Conservation (phyloP, 2,329 filamentous ascomycete species). For the Calonectria hongkongensis region DNA sequence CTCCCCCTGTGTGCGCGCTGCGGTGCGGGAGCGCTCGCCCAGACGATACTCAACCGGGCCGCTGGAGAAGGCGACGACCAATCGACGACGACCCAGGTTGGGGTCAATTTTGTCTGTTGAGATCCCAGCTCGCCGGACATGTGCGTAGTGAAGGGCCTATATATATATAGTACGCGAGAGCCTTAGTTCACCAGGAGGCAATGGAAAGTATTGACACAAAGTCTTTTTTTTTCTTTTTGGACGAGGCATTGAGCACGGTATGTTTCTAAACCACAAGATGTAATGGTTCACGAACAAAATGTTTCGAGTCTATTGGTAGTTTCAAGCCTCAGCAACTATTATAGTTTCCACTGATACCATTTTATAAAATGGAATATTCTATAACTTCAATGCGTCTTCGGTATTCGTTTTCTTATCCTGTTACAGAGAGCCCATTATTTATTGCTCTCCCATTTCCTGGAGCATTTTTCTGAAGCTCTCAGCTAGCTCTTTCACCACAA, state of each 20-base stretch:
- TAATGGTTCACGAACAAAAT: conserved; percentile 8
- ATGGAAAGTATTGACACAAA: neutral
- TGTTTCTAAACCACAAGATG: neutral
- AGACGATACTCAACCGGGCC: neutral
- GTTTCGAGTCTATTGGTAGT: conserved; percentile 10
- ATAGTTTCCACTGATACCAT: neutral
- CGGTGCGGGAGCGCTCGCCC: conserved; percentile 2
- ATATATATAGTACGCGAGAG: too few species aligned
- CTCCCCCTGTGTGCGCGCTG: conserved; percentile 18
- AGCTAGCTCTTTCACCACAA: conserved; percentile 64
- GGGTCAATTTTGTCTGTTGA: conserved; percentile 12
- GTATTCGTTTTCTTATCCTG: neutral
- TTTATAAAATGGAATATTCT: conserved; percentile 9
- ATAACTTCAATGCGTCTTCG: neutral
- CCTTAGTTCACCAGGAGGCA: too few species aligned
- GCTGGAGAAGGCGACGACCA: neutral
- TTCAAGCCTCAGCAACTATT: neutral
- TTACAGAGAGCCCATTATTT: neutral
- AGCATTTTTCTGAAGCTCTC: conserved; percentile 61
- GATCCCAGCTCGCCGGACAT: conserved; percentile 9
- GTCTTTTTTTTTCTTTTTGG: conserved; percentile 3
- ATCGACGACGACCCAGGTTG: neutral
- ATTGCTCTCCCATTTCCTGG: conserved; percentile 45
- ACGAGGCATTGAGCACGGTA: neutral
- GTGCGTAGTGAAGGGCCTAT: neutral